These are phyloP conservation scores for Pontederia crassipes DNA, from an alignment of 176 grass and related monocot genomes.

Conservation along the genomic window DNA sequence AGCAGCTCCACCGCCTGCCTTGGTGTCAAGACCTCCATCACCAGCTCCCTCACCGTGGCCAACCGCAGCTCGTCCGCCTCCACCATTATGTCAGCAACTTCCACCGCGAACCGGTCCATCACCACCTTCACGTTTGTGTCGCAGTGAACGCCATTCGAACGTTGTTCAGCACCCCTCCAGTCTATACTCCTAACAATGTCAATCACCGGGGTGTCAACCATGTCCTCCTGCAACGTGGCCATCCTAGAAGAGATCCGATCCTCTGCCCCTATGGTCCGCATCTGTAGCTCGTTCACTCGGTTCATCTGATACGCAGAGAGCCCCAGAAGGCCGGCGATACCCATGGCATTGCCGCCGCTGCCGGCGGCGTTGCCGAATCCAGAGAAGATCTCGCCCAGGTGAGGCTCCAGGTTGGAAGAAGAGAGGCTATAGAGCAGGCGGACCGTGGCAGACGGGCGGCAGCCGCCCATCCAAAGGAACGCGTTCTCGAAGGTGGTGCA, in stretches of 20 bases:
- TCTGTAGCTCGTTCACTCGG: background rate
- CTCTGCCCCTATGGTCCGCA: background rate
- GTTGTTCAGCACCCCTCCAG: background rate
- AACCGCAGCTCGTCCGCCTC: slow-evolving; percentile 2
- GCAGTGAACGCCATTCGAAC: too few relatives aligned
- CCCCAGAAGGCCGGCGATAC: background rate
- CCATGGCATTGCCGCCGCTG: too few relatives aligned
- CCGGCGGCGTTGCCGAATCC: background rate
- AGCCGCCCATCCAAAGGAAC: background rate
- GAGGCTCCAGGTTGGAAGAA: too few relatives aligned
- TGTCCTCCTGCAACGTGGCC: slow-evolving; percentile 9
- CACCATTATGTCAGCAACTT: background rate
- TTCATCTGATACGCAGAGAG: background rate
- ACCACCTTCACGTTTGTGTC: background rate
- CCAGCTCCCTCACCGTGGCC: background rate
- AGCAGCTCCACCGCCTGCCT: slow-evolving; percentile 13
- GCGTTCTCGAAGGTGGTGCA: background rate
- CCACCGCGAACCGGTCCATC: background rate
- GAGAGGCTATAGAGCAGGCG: background rate
- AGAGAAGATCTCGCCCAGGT: background rate
- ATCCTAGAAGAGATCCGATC: background rate
- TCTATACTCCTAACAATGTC: background rate
- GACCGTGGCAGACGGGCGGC: background rate
- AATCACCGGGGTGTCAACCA: slow-evolving; percentile 5
- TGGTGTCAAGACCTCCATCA: background rate